phyloP scores from a whole-genome alignment of 441 rosid genomes.

The Theobroma grandiflorum region DNA sequence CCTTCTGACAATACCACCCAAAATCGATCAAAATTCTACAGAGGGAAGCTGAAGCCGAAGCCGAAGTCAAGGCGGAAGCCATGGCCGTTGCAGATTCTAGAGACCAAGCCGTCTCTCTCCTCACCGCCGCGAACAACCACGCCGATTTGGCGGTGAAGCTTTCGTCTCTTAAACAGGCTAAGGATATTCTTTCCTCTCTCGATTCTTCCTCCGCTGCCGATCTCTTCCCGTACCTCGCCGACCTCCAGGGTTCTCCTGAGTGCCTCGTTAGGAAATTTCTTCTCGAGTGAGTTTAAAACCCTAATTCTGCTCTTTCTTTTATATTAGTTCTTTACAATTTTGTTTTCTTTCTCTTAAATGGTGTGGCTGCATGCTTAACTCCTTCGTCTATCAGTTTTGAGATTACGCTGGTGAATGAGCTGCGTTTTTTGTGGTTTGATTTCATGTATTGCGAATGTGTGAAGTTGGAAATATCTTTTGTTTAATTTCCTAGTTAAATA shows the following conservation, averaged over 20 bases:
- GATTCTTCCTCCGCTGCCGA: conserved; percentile 82
- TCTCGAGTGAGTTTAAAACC: conserved; percentile 76
- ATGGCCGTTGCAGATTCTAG: conserved; percentile 56
- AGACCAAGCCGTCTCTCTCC: conserved; percentile 86
- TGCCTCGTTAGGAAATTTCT: conserved; percentile 80
- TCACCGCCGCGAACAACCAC: conserved; percentile 89
- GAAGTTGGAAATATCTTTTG: background rate
- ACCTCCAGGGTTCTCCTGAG: conserved; percentile 87
- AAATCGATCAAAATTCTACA: conserved; percentile 21
- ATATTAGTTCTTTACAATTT: background rate
- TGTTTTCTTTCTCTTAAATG: background rate
- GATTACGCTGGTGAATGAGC: background rate
- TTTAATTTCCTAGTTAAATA: background rate
- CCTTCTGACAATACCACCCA: background rate
- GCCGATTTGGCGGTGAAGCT: conserved; percentile 93
- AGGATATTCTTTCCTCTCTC: conserved; percentile 68
- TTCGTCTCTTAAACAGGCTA: conserved; percentile 89
- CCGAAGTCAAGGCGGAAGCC: background rate
- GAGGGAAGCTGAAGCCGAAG: background rate
- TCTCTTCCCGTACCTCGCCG: conserved; percentile 78
- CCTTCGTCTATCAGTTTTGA: background rate
- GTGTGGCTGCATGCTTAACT: background rate
- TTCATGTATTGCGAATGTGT: background rate
- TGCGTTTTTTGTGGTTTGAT: background rate
- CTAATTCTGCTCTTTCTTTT: conserved; percentile 24